Base-by-base conservation (phyloP, 2,329 filamentous ascomycete species). In the Dactylellina sp. region DNA sequence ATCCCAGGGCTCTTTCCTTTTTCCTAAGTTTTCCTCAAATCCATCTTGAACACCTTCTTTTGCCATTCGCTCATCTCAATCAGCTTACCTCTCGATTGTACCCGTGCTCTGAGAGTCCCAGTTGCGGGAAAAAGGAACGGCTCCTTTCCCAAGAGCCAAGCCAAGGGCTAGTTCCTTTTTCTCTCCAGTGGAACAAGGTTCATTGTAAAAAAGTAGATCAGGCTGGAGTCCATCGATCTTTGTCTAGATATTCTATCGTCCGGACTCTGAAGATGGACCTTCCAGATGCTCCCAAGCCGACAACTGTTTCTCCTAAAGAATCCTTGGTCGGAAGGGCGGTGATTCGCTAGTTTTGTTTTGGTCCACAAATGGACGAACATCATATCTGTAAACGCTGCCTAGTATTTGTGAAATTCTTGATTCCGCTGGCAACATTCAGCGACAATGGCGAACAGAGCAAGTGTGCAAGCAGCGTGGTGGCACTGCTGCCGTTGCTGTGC, bases 41-140 rank as follows among this genome's bases (percentile, higher is more conserved):
- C 24, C 66, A 60, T 64, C 66, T 64, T 35, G 44, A 59, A 64
- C 66, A 59, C 20, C 59, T 64, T 57, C 56, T 61, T 66, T 40
- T 57, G 59, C 60, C 52, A 59, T 71, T 52, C 53, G 44, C 25
- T 64, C 59, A 47, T 56, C 52, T 52, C 28, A 62, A 63, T 63
- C 65, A 55, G 65, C 65, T 71, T 71, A 71, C 65, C 65, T 57
- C 65, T 71, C 65, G 65, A 71, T 55, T 57, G 65, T 57, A 71
- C 66, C 66, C 66, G 66, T 71, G 59, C 66, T 59, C 66, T 50
- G 37, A 52, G 66, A 71, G 66, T 28, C 66, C 66, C 52, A 71
- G 66, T 46, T 59, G 66, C 66, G 66, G 66, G 59, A 71, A 71
- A 71, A 71, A 71, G 66, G 66, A 71, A 71, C 66, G 66, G 66